Evolutionary conservation across 1,139 yeast species (phyloP).

Genomic region (Saccharomycopsis hybrid): DNA sequence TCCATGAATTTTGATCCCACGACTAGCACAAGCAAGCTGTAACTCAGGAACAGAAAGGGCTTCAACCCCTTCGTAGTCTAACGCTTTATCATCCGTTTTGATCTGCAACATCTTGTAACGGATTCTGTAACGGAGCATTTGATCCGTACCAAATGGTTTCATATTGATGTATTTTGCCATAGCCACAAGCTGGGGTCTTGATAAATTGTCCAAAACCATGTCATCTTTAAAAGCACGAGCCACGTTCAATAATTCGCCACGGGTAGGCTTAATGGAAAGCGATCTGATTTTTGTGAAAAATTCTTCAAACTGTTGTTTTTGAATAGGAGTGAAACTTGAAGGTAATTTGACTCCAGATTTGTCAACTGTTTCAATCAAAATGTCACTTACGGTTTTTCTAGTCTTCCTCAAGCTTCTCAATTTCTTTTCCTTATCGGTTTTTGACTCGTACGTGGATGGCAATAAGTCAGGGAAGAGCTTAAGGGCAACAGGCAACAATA

Average conservation of each 20-base stretch:
- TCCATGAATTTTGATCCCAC: constrained; percentile 82
- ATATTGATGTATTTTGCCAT: constrained; percentile 87
- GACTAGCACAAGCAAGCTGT: constrained; percentile 83
- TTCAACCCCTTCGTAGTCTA: constrained; percentile 91
- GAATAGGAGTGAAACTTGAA: constrained; percentile 61
- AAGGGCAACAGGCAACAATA: constrained; percentile 81
- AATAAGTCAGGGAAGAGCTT: constrained; percentile 86
- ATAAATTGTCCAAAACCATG: constrained; percentile 84
- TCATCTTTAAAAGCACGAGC: constrained; percentile 93
- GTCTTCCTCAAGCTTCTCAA: constrained; percentile 64
- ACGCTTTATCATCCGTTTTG: constrained; percentile 85
- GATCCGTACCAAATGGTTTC: constrained; percentile 92
- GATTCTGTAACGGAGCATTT: constrained; percentile 86
- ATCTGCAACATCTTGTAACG: constrained; percentile 87
- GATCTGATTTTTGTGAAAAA: constrained; percentile 67
- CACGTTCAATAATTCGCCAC: constrained; percentile 72
- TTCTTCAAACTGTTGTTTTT: constrained; percentile 69
- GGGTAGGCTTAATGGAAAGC: constrained; percentile 60
- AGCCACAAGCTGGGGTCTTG: constrained; percentile 86
- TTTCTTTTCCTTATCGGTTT: constrained; percentile 65
- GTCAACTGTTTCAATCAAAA: constrained; percentile 61
- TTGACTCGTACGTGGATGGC: constrained; percentile 91
- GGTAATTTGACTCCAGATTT: constrained; percentile 64
- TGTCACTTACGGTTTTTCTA: constrained; percentile 67
- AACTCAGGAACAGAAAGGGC: constrained; percentile 77